Conservation (phyloP, 805 yeast species). For the Zygoascus biomembranicola region DNA sequence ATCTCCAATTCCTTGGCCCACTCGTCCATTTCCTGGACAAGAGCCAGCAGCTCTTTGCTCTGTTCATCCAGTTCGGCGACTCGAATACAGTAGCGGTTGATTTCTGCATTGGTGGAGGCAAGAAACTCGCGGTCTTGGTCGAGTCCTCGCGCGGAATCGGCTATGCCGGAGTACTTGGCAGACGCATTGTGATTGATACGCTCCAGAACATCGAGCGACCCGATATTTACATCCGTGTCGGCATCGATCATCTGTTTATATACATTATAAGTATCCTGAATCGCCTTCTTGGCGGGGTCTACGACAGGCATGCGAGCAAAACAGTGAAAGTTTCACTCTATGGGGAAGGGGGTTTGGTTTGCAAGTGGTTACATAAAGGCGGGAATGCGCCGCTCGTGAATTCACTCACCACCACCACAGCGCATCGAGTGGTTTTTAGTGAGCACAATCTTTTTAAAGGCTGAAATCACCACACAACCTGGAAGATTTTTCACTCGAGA, state of each 20-base stretch:
- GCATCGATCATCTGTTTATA: constrained; percentile 17
- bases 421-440: too few relatives aligned
- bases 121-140: constrained; percentile 12
- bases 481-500: too few relatives aligned
- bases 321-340: too few relatives aligned
- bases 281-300: not conserved
- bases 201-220: constrained; percentile 17
- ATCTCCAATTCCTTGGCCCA: constrained; percentile 51
- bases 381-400: too few relatives aligned
- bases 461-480: too few relatives aligned
- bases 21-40: constrained; percentile 51
- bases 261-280: constrained; percentile 13
- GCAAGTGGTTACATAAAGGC: too few relatives aligned
- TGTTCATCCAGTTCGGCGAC: constrained; percentile 16
- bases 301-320: not conserved
- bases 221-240: constrained; percentile 17
- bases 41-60: constrained; percentile 31
- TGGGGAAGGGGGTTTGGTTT: too few relatives aligned
- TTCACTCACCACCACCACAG: too few relatives aligned
- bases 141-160: constrained; percentile 16
- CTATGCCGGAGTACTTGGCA: constrained; percentile 16
- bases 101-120: constrained; percentile 10
- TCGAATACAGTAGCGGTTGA: constrained; percentile 9
- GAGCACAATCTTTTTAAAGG: too few relatives aligned
- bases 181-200: constrained; percentile 19